Evolutionary conservation across 192 early-diverging fungal genomes (phyloP), one percentile per base, ranked within the genome.

Genomic region (Allomyces macrogynus): DNA sequence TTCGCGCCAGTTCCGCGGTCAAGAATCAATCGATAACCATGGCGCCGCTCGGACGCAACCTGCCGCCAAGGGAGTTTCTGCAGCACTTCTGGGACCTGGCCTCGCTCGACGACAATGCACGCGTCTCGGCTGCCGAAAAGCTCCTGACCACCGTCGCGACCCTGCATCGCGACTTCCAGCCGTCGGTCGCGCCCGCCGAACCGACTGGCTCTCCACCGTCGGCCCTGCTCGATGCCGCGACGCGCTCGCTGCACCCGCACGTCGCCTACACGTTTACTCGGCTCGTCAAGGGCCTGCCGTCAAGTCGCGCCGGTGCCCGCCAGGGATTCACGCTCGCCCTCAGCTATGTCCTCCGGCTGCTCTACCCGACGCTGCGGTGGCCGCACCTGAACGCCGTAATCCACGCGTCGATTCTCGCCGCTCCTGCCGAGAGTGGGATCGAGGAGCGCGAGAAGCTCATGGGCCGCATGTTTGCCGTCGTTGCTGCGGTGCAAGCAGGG

Each of bases 321-420:
- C 93, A 96, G 65, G 96, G 96, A 9, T 99, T 93, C 74, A 82
- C 93, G 20, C 76, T 95, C n/a, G 90, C 90, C 10, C 80, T 99
- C 60, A 87, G 90, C 4, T 93, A 97, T 82, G 73, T 87, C 67
- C 66, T 80, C 27, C 54, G 23, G 10, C 69, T 62, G 0, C 32
- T 23, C 40, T 23, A 20, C 57, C 20, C 20, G 11, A n/a, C 66
- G 23, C 24, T 79, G 77, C 43, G 75, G 69, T 65, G 75, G 61
- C 49, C 73, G 60, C 68, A 74, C 71, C 60, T 85, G n/a, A 65
- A 71, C 22, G 54, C 60, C 26, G 64, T 73, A 11, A 43, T 44
- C 26, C 32, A 61, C 42, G 26, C 65, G 24, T 27, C 54, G 43
- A 61, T 62, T 24, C 9, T 44, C 20, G 22, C 66, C 14, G 62